Conservation (phyloP, 2,329 filamentous ascomycete genomes). For the Lasiodiplodia sp. region DNA sequence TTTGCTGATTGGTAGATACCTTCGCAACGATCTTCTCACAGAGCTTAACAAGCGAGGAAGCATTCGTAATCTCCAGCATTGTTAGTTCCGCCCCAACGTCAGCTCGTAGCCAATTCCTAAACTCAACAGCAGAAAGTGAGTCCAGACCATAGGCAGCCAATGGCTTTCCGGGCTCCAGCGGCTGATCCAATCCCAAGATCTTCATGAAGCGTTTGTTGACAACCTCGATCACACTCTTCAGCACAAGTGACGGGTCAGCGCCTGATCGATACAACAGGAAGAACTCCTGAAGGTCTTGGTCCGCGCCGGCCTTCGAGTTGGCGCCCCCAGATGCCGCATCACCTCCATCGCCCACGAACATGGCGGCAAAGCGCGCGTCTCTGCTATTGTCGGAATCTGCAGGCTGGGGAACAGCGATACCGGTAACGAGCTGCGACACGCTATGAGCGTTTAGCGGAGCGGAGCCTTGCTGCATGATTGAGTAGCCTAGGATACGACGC, state of each 20-base stretch:
- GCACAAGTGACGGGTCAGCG: background rate
- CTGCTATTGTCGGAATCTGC: background rate
- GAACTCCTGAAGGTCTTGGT: constrained; percentile 9
- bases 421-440: constrained; percentile 9
- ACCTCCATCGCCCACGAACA: background rate
- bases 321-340: background rate
- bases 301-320: background rate
- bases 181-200: constrained; percentile 23
- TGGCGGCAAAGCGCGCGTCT: constrained; percentile 11
- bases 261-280: constrained; percentile 13
- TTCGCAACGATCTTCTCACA: constrained; percentile 30
- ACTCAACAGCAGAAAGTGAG: constrained; percentile 46
- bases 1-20: background rate
- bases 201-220: constrained; percentile 29
- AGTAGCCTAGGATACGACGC: constrained; percentile 31
- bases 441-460: background rate
- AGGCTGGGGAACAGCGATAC: constrained; percentile 14
- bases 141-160: constrained; percentile 43
- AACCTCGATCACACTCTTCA: constrained; percentile 26
- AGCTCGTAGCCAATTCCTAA: constrained; percentile 50
- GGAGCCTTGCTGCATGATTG: constrained; percentile 32
- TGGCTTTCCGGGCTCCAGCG: constrained; percentile 31
- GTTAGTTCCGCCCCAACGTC: constrained; percentile 40
- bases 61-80: constrained; percentile 37
- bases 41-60: constrained; percentile 33